A percentile compares a stretch with the other conserved stretches of the same genome.
These are phyloP conservation scores for Apiospora rasikravindrae DNA, from an alignment of 2,329 filamentous ascomycete genomes.

Conservation along the genomic window DNA sequence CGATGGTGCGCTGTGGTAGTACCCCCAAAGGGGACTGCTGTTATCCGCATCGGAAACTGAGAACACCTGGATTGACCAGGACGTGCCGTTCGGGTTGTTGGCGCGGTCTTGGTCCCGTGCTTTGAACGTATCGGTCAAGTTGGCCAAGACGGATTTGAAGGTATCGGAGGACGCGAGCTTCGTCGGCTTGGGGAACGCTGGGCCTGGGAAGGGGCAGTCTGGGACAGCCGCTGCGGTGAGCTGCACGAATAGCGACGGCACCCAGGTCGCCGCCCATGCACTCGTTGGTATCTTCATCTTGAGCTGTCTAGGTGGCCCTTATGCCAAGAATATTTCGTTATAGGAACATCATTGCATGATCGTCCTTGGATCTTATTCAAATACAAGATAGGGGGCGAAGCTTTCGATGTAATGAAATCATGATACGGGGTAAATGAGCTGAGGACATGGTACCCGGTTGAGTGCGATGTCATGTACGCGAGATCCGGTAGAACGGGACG, in stretches of 20 bases:
- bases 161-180: constrained; percentile 35
- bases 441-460: not conserved
- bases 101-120: constrained; percentile 31
- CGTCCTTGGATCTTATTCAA: not conserved
- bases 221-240: constrained; percentile 25
- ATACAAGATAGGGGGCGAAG: not conserved
- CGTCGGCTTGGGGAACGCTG: constrained; percentile 41
- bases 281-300: not conserved
- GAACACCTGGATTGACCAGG: constrained; percentile 43
- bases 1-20: constrained; percentile 35
- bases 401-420: not conserved
- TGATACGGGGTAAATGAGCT: not conserved
- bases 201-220: constrained; percentile 42
- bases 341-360: not conserved
- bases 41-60: constrained; percentile 30
- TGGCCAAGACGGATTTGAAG: constrained; percentile 36
- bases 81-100: constrained; percentile 38
- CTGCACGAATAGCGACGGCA: not conserved
- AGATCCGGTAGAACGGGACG: not conserved
- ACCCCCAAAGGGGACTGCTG: constrained; percentile 30
- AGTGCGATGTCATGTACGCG: not conserved
- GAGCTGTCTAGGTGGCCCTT: not conserved
- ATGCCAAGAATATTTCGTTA: not conserved
- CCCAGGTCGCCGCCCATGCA: not conserved
- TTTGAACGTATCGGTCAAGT: constrained; percentile 38